phyloP scores from a whole-genome alignment of 2,329 filamentous ascomycete genomes.

The Polytolypa hystricis region DNA sequence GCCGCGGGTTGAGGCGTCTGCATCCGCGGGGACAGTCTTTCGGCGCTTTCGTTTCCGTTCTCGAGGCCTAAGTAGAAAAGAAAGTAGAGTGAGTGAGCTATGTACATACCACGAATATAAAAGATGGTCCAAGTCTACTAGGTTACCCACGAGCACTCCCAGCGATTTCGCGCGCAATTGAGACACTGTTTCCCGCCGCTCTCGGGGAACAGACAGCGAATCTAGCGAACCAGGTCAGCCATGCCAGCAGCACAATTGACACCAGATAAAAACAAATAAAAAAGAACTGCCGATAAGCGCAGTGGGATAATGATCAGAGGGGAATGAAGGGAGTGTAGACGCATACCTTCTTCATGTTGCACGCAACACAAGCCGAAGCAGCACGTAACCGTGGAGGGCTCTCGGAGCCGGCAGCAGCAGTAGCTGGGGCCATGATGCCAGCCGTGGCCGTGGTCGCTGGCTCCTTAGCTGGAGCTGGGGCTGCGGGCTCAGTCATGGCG shows the following conservation, averaged over 20 bases:
- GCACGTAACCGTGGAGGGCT: slow-evolving; percentile 19
- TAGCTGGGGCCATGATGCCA: slow-evolving; percentile 5
- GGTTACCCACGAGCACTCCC: slow-evolving; percentile 17
- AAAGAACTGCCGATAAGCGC: background rate
- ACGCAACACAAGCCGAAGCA: slow-evolving; percentile 20
- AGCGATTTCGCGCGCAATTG: slow-evolving; percentile 18
- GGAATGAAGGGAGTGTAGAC: background rate
- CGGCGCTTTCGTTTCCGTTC: slow-evolving; percentile 14
- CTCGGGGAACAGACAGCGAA: slow-evolving; percentile 20
- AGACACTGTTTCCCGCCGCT: slow-evolving; percentile 15
- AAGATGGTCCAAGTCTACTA: background rate
- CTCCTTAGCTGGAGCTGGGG: background rate
- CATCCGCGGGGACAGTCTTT: slow-evolving; percentile 7
- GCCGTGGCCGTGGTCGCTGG: background rate
- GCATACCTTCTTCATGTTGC: slow-evolving; percentile 21
- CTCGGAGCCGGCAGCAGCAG: slow-evolving; percentile 5
- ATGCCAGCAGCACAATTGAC: background rate
- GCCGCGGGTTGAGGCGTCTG: slow-evolving; percentile 4
- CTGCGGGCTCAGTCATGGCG: too few relatives aligned
- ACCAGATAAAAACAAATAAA: background rate
- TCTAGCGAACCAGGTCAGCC: slow-evolving; percentile 10
- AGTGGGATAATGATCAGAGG: too few relatives aligned
- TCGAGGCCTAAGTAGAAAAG: slow-evolving; percentile 11
- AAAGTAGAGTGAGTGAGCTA: slow-evolving; percentile 3
- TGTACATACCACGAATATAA: background rate